These are phyloP conservation scores for Echeveria elegans DNA, from an alignment of 164 flowering plant genomes.

Conservation along the genomic window DNA sequence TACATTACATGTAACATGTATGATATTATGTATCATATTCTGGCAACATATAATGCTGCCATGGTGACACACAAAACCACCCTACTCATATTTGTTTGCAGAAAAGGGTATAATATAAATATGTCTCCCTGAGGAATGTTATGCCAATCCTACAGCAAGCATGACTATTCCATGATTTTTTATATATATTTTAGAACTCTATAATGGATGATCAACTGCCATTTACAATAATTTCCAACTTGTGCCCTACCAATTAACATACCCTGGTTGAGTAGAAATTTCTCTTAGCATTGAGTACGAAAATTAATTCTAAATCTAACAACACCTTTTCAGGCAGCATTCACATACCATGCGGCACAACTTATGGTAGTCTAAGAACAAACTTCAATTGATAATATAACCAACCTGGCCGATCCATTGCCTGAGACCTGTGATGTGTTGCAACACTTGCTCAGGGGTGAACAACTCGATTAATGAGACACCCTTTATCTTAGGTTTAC, in stretches of 20 bases:
- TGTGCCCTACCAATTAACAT: neutral
- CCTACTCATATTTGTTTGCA: neutral
- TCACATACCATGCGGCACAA: neutral
- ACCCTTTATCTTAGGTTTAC: constrained; percentile 71
- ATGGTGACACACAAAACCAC: neutral
- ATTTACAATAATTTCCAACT: neutral
- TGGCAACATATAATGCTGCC: too few relatives aligned
- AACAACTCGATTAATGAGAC: constrained; percentile 54
- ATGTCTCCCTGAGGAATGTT: neutral
- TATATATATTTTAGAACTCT: neutral
- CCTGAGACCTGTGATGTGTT: constrained; percentile 29
- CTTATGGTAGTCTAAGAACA: neutral
- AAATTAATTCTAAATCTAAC: neutral
- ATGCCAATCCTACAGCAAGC: neutral
- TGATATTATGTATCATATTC: too few relatives aligned
- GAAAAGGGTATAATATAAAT: neutral
- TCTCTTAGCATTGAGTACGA: neutral
- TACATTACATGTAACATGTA: neutral
- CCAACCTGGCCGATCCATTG: constrained; percentile 22
- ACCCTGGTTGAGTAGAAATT: neutral
- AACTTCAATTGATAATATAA: neutral
- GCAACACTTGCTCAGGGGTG: constrained; percentile 29
- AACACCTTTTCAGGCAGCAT: neutral
- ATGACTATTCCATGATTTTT: neutral
- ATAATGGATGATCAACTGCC: neutral